phyloP scores from a whole-genome alignment of 1,284 basidiomycete species.

The Ganoderma lingzhi region DNA sequence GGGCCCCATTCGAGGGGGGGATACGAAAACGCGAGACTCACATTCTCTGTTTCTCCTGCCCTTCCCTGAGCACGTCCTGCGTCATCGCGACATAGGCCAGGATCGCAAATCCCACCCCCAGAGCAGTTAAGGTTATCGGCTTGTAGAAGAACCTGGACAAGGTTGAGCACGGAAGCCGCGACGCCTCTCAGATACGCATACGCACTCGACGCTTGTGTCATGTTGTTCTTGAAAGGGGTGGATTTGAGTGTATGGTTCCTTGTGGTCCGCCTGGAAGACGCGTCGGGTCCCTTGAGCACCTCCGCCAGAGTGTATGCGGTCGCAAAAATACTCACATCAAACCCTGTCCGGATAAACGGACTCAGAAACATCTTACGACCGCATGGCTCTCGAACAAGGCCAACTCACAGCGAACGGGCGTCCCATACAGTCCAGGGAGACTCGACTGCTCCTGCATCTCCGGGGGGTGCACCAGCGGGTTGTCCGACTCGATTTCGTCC shows the following conservation, averaged over 20 bases:
- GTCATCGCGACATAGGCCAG: constrained; percentile 83
- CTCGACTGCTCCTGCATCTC: constrained; percentile 35
- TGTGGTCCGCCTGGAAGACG: constrained; percentile 71
- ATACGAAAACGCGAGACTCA: constrained; percentile 48
- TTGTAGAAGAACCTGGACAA: constrained; percentile 79
- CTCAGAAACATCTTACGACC: constrained; percentile 11
- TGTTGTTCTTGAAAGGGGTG: constrained; percentile 82
- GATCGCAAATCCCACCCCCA: constrained; percentile 67
- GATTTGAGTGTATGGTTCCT: constrained; percentile 82
- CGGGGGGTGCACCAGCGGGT: constrained; percentile 8
- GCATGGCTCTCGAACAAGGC: constrained; percentile 1
- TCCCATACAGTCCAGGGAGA: constrained; percentile 39
- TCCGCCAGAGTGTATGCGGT: neutral
- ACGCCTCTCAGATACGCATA: constrained; percentile 28
- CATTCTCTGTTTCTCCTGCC: constrained; percentile 80
- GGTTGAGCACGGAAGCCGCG: constrained; percentile 9
- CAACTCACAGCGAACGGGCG: constrained; percentile 42
- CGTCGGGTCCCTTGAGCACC: constrained; percentile 19
- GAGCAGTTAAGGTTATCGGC: constrained; percentile 77
- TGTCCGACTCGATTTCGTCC: constrained; percentile 38
- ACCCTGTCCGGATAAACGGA: constrained; percentile 34
- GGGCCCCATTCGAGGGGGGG: constrained; percentile 8
- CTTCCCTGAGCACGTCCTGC: constrained; percentile 81
- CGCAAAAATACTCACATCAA: constrained; percentile 38
- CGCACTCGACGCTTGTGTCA: constrained; percentile 84